These are phyloP conservation scores for Dactylellina parvicollis DNA, from an alignment of 2,329 filamentous ascomycete species.

Conservation along the genomic window DNA sequence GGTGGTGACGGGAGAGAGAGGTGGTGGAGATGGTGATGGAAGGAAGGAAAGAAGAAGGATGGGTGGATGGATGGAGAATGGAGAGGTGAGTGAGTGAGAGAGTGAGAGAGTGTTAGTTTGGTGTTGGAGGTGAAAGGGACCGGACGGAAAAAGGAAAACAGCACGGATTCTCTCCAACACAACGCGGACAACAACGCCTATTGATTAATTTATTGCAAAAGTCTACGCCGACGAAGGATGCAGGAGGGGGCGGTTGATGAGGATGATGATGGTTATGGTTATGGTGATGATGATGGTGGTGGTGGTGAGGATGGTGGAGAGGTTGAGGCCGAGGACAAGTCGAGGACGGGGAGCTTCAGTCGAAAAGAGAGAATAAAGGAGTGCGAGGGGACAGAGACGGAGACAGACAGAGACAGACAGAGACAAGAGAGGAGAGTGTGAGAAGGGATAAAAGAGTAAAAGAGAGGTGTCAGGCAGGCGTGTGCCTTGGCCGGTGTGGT, in stretches of 20 bases:
- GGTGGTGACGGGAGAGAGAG: slow-evolving; percentile 30
- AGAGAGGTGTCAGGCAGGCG: neutral
- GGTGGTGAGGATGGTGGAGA: neutral
- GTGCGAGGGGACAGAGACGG: slow-evolving; percentile 49
- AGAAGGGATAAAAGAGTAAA: too few relatives aligned
- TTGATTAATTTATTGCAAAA: neutral
- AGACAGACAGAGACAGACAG: slow-evolving; percentile 9
- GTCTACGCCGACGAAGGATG: neutral
- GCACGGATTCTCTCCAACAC: slow-evolving; percentile 48
- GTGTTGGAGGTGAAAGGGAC: slow-evolving; percentile 56
- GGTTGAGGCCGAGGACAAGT: neutral
- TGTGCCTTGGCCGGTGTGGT: slow-evolving; percentile 5
- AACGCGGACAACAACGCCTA: slow-evolving; percentile 55
- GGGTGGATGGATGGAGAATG: slow-evolving; percentile 56
- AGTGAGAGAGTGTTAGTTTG: slow-evolving; percentile 53
- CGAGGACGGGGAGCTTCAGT: neutral
- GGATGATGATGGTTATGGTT: neutral
- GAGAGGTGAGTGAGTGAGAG: slow-evolving; percentile 55
- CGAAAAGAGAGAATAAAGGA: slow-evolving; percentile 21
- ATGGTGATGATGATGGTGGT: neutral
- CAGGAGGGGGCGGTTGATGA: neutral
- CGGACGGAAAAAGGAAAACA: slow-evolving; percentile 56
- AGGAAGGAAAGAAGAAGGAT: slow-evolving; percentile 52
- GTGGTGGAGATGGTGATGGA: slow-evolving; percentile 58
- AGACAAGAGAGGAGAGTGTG: neutral